Base-by-base conservation (phyloP, 140 eudicot genomes). In the Flaveria floridana region DNA sequence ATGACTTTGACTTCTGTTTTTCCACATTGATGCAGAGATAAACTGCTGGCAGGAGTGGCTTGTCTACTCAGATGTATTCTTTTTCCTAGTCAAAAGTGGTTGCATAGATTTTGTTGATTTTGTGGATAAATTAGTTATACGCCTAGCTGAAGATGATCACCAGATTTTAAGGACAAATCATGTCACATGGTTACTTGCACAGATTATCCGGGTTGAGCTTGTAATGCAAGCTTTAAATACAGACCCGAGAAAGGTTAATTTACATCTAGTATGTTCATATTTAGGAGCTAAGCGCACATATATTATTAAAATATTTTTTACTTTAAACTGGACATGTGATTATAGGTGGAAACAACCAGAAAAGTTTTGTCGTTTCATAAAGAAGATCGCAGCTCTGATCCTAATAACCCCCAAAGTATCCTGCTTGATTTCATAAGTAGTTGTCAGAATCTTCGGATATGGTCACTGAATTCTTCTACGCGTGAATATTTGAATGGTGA, bases 1-100 rank as follows among this genome's bases (percentile, higher is more conserved):
- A 19, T 61, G 65, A 58, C 71, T 48, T 57, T 47, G 37, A 14
- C 37, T 78, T 71, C 39, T 26, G 4, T 8, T 65, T 37, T 25
- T 55, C 59, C 41, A 46, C 47, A 39, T 74, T 66, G 52, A 42
- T 82, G 89, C 91, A 93, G 98, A 88, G 56, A 70, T 86, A 64
- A 86, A 86, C 78, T 93, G 93, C 87, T 93, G 97, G 98, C 95
- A 88, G 68, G 98, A 93, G 66, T 93, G 98, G 98, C 93, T 89
- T 80, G 78, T 85, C 79, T 89, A 87, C 66, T 82, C 98, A 30
- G 98, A 93, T 70, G 78, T 93, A 59, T 93, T 93, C 83, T 87
- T 81, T 81, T 93, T 93, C 76, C 91, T 93, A 30, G 83, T 88
- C 86, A 93, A 93, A 85, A 86, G 87, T 73, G 98, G 98, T 68